Conservation (phyloP, 352 stramenopile species). For the Stramenopiles sp. region DNA sequence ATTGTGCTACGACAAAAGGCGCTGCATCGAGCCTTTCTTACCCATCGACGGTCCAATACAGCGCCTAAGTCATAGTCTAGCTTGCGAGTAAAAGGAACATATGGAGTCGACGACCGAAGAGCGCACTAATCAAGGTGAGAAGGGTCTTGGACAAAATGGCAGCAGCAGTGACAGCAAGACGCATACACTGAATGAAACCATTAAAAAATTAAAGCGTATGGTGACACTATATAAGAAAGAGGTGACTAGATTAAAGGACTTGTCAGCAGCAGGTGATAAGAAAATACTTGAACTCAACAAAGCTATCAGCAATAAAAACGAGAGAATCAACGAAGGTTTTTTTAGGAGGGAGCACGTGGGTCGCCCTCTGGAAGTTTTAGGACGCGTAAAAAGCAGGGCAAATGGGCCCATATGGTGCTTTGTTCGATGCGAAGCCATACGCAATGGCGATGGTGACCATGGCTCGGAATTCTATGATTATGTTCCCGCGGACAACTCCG, state of each 20-base stretch:
- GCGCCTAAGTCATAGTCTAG: too few species aligned
- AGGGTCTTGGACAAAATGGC: too few species aligned
- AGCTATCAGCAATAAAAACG: not conserved
- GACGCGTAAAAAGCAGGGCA: not conserved
- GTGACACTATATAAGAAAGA: not conserved
- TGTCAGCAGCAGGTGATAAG: not conserved
- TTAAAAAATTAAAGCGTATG: constrained; percentile 1
- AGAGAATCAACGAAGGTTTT: too few species aligned
- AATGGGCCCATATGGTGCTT: not conserved
- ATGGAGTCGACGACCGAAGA: too few species aligned
- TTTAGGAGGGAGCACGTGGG: not conserved
- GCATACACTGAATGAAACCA: too few species aligned
- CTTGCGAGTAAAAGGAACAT: too few species aligned
- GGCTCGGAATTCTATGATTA: not conserved
- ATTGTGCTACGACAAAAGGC: too few species aligned
- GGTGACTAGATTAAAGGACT: not conserved
- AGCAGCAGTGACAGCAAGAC: too few species aligned
- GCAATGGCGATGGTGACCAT: not conserved
- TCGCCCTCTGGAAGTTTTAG: not conserved
- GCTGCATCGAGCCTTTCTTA: too few species aligned
- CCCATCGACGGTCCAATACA: too few species aligned
- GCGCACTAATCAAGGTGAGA: too few species aligned
- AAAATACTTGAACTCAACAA: not conserved
- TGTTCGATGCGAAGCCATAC: not conserved
- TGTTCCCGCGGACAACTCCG: too few species aligned